Percentiles rank a stretch among this genome's conserved stretches.
Conservation (phyloP, 108 stramenopile species). For the Tribonema minus region DNA sequence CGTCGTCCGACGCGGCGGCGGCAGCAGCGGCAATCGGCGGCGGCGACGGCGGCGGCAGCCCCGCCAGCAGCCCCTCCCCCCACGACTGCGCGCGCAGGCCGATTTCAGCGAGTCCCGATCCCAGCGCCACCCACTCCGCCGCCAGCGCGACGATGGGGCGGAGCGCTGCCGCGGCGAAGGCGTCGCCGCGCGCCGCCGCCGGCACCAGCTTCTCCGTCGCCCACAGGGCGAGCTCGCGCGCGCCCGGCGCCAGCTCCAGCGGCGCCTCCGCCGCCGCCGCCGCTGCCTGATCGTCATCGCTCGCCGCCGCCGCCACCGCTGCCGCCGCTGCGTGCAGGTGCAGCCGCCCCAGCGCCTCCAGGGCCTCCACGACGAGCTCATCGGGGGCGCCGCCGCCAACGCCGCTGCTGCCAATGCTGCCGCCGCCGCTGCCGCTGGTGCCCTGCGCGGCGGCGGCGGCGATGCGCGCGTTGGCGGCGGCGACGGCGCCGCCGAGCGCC, state of each 20-base stretch:
- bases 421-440: not conserved
- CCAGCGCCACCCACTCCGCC: constrained; percentile 24
- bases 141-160: not conserved
- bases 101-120: constrained; percentile 18
- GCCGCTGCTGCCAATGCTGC: not conserved
- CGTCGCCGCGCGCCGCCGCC: not conserved
- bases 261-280: not conserved
- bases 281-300: not conserved
- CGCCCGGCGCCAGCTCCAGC: constrained; percentile 1
- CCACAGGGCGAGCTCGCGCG: constrained; percentile 23
- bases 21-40: not conserved
- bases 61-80: constrained; percentile 7
- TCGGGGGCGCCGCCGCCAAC: constrained; percentile 2
- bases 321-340: constrained; percentile 29
- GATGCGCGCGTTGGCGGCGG: not conserved
- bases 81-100: constrained; percentile 6
- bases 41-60: not conserved
- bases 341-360: constrained; percentile 14
- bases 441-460: not conserved
- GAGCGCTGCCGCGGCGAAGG: not conserved
- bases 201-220: constrained; percentile 7
- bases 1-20: not conserved
- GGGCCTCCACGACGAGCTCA: constrained; percentile 1
- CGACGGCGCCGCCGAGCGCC: not conserved
- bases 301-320: not conserved